phyloP scores from a whole-genome alignment of 139 green algal genomes.

The Diplosphaera chodatii region DNA sequence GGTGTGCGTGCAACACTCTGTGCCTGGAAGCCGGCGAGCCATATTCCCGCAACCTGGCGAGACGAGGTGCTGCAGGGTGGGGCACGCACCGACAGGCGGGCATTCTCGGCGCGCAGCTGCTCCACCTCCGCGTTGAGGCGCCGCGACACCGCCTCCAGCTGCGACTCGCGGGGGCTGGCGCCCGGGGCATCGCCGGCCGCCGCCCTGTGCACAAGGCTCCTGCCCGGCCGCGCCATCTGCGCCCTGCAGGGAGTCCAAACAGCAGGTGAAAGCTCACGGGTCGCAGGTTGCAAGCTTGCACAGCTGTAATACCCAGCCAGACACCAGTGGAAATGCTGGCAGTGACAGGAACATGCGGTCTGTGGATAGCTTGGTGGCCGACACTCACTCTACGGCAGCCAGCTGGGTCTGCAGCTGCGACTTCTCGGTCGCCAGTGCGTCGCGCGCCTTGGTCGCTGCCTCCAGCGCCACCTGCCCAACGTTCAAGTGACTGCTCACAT shows the following conservation, averaged over 20 bases:
- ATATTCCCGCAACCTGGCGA: no score
- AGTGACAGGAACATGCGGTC: no score
- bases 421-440: conserved; percentile 9
- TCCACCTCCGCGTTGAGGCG: conserved; percentile 10
- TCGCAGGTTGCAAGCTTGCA: no score
- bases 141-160: conserved; percentile 2
- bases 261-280: no score
- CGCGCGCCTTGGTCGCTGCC: neutral
- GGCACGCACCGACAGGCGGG: neutral
- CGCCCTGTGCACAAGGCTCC: neutral
- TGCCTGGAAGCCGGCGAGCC: no score
- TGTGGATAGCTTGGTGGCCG: no score
- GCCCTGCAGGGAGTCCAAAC: no score
- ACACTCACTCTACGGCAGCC: neutral
- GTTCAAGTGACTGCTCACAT: no score
- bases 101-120: neutral
- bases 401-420: neutral
- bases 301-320: no score
- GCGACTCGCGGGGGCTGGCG: neutral
- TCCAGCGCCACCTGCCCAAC: neutral
- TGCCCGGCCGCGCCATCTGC: conserved; percentile 1
- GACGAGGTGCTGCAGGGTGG: no score
- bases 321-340: no score
- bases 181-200: neutral
- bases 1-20: no score